Conservation (phyloP, 192 early-diverging fungal species). For the Backusella mclennaniae region DNA sequence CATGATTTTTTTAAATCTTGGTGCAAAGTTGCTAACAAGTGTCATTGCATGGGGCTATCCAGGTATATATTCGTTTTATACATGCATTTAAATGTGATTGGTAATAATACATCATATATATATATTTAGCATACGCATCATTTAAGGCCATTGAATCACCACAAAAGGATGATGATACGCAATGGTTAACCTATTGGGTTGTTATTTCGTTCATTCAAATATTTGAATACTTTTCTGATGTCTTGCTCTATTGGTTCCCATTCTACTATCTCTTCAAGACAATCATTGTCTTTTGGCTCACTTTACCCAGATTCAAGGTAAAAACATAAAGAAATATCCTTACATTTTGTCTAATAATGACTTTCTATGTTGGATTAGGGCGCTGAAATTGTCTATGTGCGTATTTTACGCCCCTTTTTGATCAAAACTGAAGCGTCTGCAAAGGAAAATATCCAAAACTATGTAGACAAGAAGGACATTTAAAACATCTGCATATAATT, state of each 20-base stretch:
- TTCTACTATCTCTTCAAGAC: constrained; percentile 97
- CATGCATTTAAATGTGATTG: neutral
- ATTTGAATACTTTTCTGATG: constrained; percentile 88
- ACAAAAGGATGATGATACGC: constrained; percentile 77
- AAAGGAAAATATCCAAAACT: neutral
- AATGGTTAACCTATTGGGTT: constrained; percentile 93
- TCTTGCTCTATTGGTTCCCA: constrained; percentile 90
- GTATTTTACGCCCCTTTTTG: constrained; percentile 76
- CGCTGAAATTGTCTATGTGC: constrained; percentile 77
- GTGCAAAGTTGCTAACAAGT: constrained; percentile 71
- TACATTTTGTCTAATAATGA: neutral
- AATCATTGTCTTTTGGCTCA: constrained; percentile 81
- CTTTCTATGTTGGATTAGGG: constrained; percentile 48
- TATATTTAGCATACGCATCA: constrained; percentile 75
- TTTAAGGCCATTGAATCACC: constrained; percentile 89
- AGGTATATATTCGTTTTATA: constrained; percentile 8
- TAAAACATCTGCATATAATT: neutral
- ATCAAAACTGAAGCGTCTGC: constrained; percentile 37
- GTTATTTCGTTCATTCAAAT: constrained; percentile 90
- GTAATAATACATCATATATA: neutral
- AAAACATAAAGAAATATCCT: neutral
- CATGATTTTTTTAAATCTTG: constrained; percentile 91
- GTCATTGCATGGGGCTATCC: constrained; percentile 22
- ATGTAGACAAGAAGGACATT: neutral
- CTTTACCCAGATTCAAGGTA: constrained; percentile 68